These are phyloP conservation scores for Puccinia polysora DNA, from an alignment of 1,284 basidiomycete species.

Conservation along the genomic window DNA sequence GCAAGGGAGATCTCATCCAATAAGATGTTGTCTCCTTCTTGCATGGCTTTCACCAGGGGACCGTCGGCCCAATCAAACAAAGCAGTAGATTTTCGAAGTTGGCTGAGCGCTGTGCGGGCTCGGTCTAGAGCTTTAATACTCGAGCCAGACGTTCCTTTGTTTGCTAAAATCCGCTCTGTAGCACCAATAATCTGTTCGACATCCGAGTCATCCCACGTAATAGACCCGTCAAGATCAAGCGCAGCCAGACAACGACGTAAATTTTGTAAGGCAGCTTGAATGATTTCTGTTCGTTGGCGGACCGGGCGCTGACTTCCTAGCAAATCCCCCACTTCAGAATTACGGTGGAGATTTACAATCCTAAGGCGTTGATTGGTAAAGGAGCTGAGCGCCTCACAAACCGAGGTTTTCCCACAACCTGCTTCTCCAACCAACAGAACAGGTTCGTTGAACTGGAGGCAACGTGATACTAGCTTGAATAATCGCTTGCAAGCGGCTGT, in stretches of 20 bases:
- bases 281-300: slow-evolving; percentile 66
- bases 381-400: slow-evolving; percentile 82
- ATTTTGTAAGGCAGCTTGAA: slow-evolving; percentile 48
- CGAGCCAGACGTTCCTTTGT: slow-evolving; percentile 53
- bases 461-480: slow-evolving; percentile 75
- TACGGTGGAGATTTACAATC: slow-evolving; percentile 92
- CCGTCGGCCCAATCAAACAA: slow-evolving; percentile 99
- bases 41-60: slow-evolving; percentile 89
- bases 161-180: slow-evolving; percentile 94
- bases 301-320: slow-evolving; percentile 89
- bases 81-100: slow-evolving; percentile 59
- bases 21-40: slow-evolving; percentile 74
- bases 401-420: slow-evolving; percentile 93
- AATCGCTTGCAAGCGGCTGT: slow-evolving; percentile 87
- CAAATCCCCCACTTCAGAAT: slow-evolving; percentile 97
- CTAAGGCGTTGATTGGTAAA: slow-evolving; percentile 64
- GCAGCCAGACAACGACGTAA: slow-evolving; percentile 49
- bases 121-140: slow-evolving; percentile 20
- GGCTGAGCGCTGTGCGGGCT: slow-evolving; percentile 50
- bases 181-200: slow-evolving; percentile 61
- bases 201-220: slow-evolving; percentile 54
- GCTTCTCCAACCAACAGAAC: slow-evolving; percentile 97
- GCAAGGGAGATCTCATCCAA: slow-evolving; percentile 97
- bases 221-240: neutral
- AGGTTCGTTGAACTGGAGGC: slow-evolving; percentile 84